Evolutionary conservation across 768 basidiomycete genomes (phyloP), one percentile per base, ranked within the genome.

Genomic region (Pulveroboletus sp.): DNA sequence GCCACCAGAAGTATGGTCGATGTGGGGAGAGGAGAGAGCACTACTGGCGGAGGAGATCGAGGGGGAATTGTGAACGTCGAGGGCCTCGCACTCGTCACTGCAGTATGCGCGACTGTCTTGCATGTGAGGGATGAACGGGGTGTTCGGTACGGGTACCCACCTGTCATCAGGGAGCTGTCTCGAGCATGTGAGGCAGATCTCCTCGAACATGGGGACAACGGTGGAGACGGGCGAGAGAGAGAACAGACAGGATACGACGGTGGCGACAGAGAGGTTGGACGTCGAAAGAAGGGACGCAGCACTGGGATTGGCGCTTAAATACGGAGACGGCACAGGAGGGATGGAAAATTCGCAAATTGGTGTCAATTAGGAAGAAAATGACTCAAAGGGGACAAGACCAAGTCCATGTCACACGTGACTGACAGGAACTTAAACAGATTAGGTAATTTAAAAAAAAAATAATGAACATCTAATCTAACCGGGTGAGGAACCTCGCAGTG

Each of bases 151-250:
- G 56, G 42, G 50, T 47, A 69, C 76, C 55, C 73, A 86, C 84
- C 77, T 78, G 66, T 83, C 80, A 67, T 77, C 80, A 55, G 67
- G 64, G 58, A 86, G 75, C 47, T 79, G 79, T 67, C 78, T 82
- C 46, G 85, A 83, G 64, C 87, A 89, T 46, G 77, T 71, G 50
- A 89, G 76, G 64, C 87, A 89, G 60, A 83, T 75, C 74, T 88
- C 86, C 76, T 86, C 82, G 68, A 86, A 88, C 86, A 89, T 89
- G 59, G 58, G 61, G 49, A 53, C 48, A 43, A 53, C 43, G 57
- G 43, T 21, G 21, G 11, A 17, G 17, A 24, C 14, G 26, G 46
- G 18, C 8, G 26, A 18, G 39, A 31, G 27, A n/a, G 37, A 35
- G 26, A 41, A 21, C 14, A 15, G 42, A 9, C 8, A 39, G 40